Evolutionary conservation across 1,139 yeast species (phyloP).

Genomic region (Geotrichum histeridarum): DNA sequence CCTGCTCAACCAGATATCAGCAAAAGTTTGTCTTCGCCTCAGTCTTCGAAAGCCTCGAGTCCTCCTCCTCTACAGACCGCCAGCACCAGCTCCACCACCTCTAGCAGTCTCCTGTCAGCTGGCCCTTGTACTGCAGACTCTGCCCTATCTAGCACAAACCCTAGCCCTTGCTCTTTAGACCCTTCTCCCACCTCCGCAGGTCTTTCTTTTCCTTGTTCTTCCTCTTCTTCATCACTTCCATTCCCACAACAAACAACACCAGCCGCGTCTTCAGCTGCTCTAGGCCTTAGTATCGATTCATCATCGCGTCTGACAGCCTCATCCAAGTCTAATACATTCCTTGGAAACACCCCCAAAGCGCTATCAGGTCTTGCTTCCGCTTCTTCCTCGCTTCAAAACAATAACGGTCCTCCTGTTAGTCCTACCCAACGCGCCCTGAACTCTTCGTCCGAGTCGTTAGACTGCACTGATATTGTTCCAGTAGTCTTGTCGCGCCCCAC

Average conservation of each 20-base stretch:
- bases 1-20: too few relatives aligned
- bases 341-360: background rate
- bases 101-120: background rate
- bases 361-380: slow-evolving; percentile 14
- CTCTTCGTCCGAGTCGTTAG: background rate
- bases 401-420: background rate
- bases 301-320: background rate
- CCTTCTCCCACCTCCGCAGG: background rate
- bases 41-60: too few relatives aligned
- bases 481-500: background rate
- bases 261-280: background rate
- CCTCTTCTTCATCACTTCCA: slow-evolving; percentile 5
- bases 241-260: background rate
- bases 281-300: background rate
- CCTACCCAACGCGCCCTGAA: background rate
- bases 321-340: background rate
- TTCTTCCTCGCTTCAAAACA: background rate
- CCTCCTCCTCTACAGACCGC: background rate
- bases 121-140: background rate
- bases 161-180: slow-evolving; percentile 7
- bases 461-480: background rate
- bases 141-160: background rate
- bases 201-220: slow-evolving; percentile 6
- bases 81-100: background rate
- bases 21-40: too few relatives aligned